A percentile compares a stretch with the other conserved stretches of the same genome.
Conservation (phyloP, 176 grass and related monocot species). For the Triticum dicoccoides region DNA sequence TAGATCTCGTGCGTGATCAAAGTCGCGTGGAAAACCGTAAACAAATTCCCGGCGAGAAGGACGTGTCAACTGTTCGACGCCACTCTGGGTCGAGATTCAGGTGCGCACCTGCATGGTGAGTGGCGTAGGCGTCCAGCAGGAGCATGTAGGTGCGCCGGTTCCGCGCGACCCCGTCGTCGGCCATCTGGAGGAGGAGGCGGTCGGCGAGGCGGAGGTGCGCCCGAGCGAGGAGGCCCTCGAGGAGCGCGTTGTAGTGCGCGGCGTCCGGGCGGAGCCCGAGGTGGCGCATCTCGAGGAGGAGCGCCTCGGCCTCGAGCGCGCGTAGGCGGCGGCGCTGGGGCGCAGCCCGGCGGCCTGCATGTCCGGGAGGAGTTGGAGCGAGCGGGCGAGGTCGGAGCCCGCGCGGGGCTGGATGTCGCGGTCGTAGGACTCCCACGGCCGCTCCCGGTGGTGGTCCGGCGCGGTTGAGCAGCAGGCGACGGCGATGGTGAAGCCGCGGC, state of each 20-base stretch:
- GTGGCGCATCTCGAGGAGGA: constrained; percentile 71
- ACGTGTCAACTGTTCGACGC: neutral
- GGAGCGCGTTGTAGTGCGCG: constrained; percentile 70
- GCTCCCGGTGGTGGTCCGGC: constrained; percentile 41
- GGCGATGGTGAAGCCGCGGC: neutral
- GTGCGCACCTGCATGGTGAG: neutral
- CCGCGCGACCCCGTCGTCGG: constrained; percentile 54
- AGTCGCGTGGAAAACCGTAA: neutral
- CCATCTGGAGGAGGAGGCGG: constrained; percentile 76
- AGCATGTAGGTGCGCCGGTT: constrained; percentile 62
- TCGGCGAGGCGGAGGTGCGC: constrained; percentile 67
- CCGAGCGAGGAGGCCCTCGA: constrained; percentile 55
- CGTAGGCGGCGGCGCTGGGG: constrained; percentile 53
- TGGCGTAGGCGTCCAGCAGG: constrained; percentile 58
- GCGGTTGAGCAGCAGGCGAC: neutral
- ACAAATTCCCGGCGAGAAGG: neutral
- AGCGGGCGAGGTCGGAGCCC: constrained; percentile 27
- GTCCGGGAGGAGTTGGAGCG: constrained; percentile 51
- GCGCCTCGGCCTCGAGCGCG: constrained; percentile 70
- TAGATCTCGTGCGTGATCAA: neutral
- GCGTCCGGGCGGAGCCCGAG: constrained; percentile 32
- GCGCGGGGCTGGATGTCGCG: constrained; percentile 44
- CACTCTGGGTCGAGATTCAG: neutral
- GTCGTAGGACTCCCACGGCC: constrained; percentile 67
- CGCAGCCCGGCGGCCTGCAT: constrained; percentile 58